Conservation (phyloP, 2,329 filamentous ascomycete species). For the Pseudocercospora vitis region DNA sequence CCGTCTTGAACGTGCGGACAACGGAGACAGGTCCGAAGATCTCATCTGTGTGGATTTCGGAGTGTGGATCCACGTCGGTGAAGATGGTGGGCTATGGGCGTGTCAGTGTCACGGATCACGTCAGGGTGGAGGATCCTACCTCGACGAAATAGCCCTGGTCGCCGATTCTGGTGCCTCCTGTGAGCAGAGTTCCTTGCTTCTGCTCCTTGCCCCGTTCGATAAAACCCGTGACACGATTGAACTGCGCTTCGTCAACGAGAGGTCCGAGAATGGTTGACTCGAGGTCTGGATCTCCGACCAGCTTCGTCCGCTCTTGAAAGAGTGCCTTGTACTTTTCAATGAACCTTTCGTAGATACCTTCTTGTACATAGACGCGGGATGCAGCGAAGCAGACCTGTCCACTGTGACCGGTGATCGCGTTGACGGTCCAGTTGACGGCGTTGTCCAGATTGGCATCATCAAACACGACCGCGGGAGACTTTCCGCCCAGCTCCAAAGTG, state of each 20-base stretch:
- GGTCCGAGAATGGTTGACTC: slow-evolving; percentile 15
- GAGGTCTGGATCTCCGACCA: slow-evolving; percentile 13
- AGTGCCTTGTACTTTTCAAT: slow-evolving; percentile 18
- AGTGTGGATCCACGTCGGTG: slow-evolving; percentile 14
- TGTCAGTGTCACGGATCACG: no score
- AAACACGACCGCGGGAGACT: slow-evolving; percentile 55
- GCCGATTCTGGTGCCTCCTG: slow-evolving; percentile 14
- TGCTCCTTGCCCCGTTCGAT: slow-evolving; percentile 20
- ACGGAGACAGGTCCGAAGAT: slow-evolving; percentile 75
- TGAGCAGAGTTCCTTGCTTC: slow-evolving; percentile 14
- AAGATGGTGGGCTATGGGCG: slow-evolving; percentile 14
- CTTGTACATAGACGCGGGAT: slow-evolving; percentile 18
- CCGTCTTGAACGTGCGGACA: slow-evolving; percentile 59
- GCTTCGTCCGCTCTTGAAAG: slow-evolving; percentile 15
- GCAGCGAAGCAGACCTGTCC: slow-evolving; percentile 20
- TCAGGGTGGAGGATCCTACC: background rate
- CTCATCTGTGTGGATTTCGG: slow-evolving; percentile 51
- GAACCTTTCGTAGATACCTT: slow-evolving; percentile 19
- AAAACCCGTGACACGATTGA: slow-evolving; percentile 19
- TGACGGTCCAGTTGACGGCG: slow-evolving; percentile 62
- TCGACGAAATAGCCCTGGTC: slow-evolving; percentile 26
- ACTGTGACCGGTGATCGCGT: slow-evolving; percentile 18
- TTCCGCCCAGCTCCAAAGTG: slow-evolving; percentile 47
- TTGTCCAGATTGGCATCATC: slow-evolving; percentile 36
- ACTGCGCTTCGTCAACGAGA: slow-evolving; percentile 20